Evolutionary conservation across 1,284 basidiomycete species (phyloP).

Genomic region (Omphalotus olearius): DNA sequence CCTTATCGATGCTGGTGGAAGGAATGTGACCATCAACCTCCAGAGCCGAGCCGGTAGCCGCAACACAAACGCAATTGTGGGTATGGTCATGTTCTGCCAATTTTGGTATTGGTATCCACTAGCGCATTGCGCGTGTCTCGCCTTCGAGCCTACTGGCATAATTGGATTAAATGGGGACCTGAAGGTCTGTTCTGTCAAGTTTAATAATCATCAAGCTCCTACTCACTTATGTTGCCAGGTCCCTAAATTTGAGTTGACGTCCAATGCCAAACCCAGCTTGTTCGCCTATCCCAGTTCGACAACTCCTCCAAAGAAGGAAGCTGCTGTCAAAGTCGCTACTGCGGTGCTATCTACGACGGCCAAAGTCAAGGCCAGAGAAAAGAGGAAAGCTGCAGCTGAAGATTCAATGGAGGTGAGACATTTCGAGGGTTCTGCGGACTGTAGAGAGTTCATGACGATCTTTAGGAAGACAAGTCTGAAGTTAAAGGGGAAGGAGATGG

Average conservation of each 20-base stretch:
- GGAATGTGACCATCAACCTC: constrained; percentile 91
- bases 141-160: constrained; percentile 91
- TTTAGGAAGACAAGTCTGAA: constrained; percentile 51
- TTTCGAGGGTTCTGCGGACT: constrained; percentile 21
- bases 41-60: constrained; percentile 87
- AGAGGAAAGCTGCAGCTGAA: constrained; percentile 79
- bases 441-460: neutral
- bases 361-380: constrained; percentile 89
- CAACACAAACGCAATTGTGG: constrained; percentile 91
- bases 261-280: constrained; percentile 82
- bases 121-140: constrained; percentile 88
- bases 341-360: constrained; percentile 95
- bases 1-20: constrained; percentile 92
- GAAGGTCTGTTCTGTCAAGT: constrained; percentile 46
- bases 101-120: constrained; percentile 99
- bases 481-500: constrained; percentile 49
- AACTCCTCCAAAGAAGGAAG: constrained; percentile 88
- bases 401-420: constrained; percentile 79
- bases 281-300: constrained; percentile 86
- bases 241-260: constrained; percentile 87
- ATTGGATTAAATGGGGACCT: constrained; percentile 86
- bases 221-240: constrained; percentile 41
- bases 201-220: neutral
- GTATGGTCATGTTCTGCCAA: constrained; percentile 94
- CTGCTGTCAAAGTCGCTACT: constrained; percentile 84